Conservation (phyloP, 2,329 filamentous ascomycete genomes). For the Sclerotinia trifoliorum region DNA sequence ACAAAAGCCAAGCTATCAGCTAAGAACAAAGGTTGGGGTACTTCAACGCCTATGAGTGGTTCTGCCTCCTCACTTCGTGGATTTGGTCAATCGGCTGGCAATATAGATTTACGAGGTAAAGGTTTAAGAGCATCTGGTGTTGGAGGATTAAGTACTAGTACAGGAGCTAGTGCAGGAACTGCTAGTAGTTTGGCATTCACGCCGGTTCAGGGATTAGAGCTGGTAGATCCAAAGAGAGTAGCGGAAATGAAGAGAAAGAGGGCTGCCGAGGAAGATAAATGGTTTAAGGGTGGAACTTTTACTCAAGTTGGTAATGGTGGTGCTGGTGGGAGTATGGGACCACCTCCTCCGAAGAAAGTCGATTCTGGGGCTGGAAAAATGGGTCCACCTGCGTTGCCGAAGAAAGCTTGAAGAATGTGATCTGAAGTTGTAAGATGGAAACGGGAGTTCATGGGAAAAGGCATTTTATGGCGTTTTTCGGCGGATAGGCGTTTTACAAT, state of each 20-base stretch:
- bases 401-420: conserved; percentile 10
- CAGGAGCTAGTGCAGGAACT: conserved; percentile 66
- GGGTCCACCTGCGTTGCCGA: conserved; percentile 38
- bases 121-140: conserved; percentile 77
- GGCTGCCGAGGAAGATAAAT: conserved; percentile 91
- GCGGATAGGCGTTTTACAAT: conserved; percentile 2
- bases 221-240: conserved; percentile 89
- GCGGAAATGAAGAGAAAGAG: conserved; percentile 86
- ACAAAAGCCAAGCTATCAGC: conserved; percentile 91
- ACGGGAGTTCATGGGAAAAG: neutral
- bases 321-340: conserved; percentile 68
- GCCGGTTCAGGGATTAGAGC: conserved; percentile 88
- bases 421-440: neutral
- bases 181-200: conserved; percentile 90
- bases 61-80: conserved; percentile 79
- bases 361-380: conserved; percentile 60
- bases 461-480: neutral
- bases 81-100: conserved; percentile 63
- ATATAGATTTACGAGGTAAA: conserved; percentile 71
- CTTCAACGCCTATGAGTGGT: conserved; percentile 60
- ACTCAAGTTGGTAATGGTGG: conserved; percentile 70
- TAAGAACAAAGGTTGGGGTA: conserved; percentile 95
- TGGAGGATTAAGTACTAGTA: conserved; percentile 54
- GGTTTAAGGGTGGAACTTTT: conserved; percentile 97
- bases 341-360: conserved; percentile 70